Evolutionary conservation across 1,284 basidiomycete genomes (phyloP), one percentile per base, ranked within the genome.

Genomic region (Ceraceosorus guamensis): DNA sequence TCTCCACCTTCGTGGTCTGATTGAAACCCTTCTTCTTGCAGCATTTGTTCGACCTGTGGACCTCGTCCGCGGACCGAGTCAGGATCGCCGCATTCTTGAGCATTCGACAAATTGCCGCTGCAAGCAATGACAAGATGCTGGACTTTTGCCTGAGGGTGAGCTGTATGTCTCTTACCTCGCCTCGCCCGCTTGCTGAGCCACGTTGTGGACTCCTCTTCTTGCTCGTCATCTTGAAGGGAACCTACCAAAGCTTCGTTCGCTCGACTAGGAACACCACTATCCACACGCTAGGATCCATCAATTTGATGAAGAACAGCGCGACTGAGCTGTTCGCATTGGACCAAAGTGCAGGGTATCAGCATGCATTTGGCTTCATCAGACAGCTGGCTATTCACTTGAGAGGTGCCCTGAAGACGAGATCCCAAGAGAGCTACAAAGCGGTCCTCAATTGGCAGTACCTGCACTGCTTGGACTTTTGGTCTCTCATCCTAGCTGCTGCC

Each of bases 291-390:
- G 91, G 92, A n/a, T 84, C 87, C 4, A 88, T 98, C 77, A 95
- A 89, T 71, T 79, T 98, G 45, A 95, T 97, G 90, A 99, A 99
- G 79, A 97, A 98, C 78, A 89, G 91, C 2, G 92, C 92, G 0
- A 87, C 87, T 0, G 91, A 95, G 76, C 81, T 98, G 1, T 99
- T 88, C 79, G 86, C 86, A 63, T 79, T 92, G 50, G 70, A 77
- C 57, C 81, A 82, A 8, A 78, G 82, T 3, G 83, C 88, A 11
- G 75, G 77, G 3, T 98, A 98, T 78, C 91, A 92, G 67, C 91
- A 95, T 69, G 91, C 91, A 0, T 99, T 98, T 79, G 87, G 87
- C 11, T 98, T 93, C 77, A 93, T 98, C 66, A 85, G 95, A 41
- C 91, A 95, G 77, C 83, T 99, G 43, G 95, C 93, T 1, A 89